These are phyloP conservation scores for Cutaneotrichosporon daszewskae DNA, from an alignment of 1,284 basidiomycete genomes.

Conservation along the genomic window DNA sequence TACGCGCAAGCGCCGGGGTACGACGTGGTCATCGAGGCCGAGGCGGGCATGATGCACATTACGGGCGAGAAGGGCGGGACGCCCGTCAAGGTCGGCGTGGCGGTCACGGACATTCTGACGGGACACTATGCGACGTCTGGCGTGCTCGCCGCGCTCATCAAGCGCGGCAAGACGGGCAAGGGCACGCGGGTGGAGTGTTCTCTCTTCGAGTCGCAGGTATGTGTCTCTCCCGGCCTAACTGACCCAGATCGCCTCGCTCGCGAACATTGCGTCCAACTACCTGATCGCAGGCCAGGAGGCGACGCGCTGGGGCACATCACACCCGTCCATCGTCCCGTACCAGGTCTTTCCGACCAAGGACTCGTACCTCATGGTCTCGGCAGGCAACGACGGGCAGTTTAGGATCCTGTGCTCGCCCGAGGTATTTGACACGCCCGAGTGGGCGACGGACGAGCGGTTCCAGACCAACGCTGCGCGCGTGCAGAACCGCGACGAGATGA, in stretches of 20 bases:
- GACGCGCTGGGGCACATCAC: constrained; percentile 80
- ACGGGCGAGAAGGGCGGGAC: constrained; percentile 84
- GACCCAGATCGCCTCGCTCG: constrained; percentile 79
- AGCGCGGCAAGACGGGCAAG: constrained; percentile 73
- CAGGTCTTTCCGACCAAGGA: constrained; percentile 84
- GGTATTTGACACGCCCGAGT: constrained; percentile 37
- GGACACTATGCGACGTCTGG: constrained; percentile 89
- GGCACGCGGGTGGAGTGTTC: constrained; percentile 89
- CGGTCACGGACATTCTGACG: constrained; percentile 70
- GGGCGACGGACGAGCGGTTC: constrained; percentile 54
- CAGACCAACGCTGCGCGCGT: constrained; percentile 70
- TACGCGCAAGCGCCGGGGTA: constrained; percentile 78
- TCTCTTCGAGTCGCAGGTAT: constrained; percentile 75
- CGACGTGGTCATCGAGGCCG: constrained; percentile 84
- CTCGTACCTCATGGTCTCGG: constrained; percentile 89
- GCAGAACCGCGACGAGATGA: constrained; percentile 63
- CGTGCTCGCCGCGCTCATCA: constrained; percentile 82
- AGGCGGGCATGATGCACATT: constrained; percentile 91
- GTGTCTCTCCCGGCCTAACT: constrained; percentile 9
- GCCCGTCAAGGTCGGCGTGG: constrained; percentile 80
- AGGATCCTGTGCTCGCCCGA: constrained; percentile 35
- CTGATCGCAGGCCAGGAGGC: constrained; percentile 82
- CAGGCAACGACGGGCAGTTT: constrained; percentile 84
- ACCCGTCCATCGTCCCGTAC: constrained; percentile 84
- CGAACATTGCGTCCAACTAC: constrained; percentile 91